Evolutionary conservation across 495 filamentous ascomycete species (phyloP).

Genomic region (Annulohypoxylon moriforme): DNA sequence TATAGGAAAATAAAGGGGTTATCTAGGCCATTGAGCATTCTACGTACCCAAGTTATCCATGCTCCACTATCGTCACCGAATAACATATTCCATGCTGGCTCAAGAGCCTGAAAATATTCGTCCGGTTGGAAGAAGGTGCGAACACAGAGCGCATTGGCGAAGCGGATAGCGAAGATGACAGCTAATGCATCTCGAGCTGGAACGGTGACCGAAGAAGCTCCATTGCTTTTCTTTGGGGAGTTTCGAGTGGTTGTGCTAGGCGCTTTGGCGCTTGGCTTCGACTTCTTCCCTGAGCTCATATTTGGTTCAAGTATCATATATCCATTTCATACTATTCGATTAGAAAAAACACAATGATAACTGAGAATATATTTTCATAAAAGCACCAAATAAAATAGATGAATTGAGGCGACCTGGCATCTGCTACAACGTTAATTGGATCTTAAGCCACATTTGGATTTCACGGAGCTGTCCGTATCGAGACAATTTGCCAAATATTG

Average conservation of each 20-base stretch:
- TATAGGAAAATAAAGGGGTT: background rate
- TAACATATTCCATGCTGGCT: constrained; percentile 91
- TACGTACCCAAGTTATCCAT: constrained; percentile 94
- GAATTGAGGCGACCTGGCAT: constrained; percentile 42
- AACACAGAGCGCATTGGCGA: constrained; percentile 84
- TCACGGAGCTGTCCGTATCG: constrained; percentile 42
- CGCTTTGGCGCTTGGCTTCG: constrained; percentile 13
- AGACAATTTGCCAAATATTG: constrained; percentile 6
- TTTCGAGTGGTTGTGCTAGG: constrained; percentile 14
- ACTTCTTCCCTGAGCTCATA: constrained; percentile 42
- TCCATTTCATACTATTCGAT: constrained; percentile 23
- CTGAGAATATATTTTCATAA: background rate
- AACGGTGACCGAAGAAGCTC: constrained; percentile 37
- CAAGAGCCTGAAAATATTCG: constrained; percentile 95
- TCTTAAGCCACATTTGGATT: constrained; percentile 37
- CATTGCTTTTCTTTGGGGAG: constrained; percentile 12
- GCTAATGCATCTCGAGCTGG: constrained; percentile 64
- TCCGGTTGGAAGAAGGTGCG: constrained; percentile 99
- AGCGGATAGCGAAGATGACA: constrained; percentile 78
- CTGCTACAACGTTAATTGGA: constrained; percentile 15
- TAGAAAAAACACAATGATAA: background rate
- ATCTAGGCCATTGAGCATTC: background rate
- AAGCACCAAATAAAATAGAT: constrained; percentile 14
- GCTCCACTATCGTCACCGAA: constrained; percentile 83
- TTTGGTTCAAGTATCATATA: constrained; percentile 19